Base-by-base conservation (phyloP, 2,329 filamentous ascomycete genomes). In the Cytospora piceae region DNA sequence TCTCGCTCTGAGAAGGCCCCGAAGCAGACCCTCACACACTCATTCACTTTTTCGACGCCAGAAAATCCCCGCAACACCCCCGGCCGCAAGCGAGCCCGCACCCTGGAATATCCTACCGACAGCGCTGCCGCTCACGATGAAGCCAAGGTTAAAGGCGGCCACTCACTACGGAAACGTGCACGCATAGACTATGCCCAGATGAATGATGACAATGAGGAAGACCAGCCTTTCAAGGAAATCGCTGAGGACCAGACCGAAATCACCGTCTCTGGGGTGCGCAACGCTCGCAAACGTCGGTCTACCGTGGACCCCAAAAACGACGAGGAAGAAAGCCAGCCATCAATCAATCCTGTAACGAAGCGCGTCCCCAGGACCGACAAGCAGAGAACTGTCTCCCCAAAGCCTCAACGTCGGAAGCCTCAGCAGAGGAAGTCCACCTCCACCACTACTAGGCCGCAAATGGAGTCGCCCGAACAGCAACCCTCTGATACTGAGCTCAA, bases 111-210 rank as follows among this genome's bases (percentile, higher is more conserved):
- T n/a, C 76, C 76, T 61, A 71, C 72, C 49, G 72, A 76, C 37
- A 72, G 71, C 54, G 71, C 74, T 63, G 39, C 59, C 46, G 78
- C 75, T 17, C 78, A 79, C n/a, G 81, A 82, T 54, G 82, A 84
- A 27, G 76, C 78, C 46, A 77, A 81, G 69, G 81, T 79, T 66
- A 85, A 87, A 73, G 85, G 85, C 61, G 84, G 85, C 58, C 85
- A 87, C 74, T 85, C 84, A 39, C 79, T 87, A 34, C 80, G 85
- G 69, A 85, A 83, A 73, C 80, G 85, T 61, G 77, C 82, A 60
- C 83, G 83, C 66, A 79, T 87, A 68, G 84, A 87, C 74, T 87
- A 87, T 77, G 83, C 82, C 39, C 82, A 85, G 69, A 79, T 82
- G 68, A 80, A 81, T 63, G 82, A 85, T 67, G 83, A 86, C 53